Percentiles rank a stretch among this genome's conserved stretches.
Evolutionary conservation across 2,329 filamentous ascomycete species (phyloP).

Genomic region (Rutstroemia sp.): DNA sequence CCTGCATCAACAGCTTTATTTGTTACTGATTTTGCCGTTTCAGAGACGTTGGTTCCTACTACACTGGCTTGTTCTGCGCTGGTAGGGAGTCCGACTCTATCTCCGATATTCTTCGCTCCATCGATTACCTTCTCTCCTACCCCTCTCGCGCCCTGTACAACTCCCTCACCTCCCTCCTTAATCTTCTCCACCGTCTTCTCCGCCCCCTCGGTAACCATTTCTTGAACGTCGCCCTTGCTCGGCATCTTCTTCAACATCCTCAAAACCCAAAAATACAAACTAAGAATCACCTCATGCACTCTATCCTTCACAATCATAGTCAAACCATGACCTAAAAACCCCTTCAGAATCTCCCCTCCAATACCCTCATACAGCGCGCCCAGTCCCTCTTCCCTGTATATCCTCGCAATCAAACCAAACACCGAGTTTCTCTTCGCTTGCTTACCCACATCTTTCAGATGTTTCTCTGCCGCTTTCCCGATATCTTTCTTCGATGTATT

Average conservation of each 20-base stretch:
- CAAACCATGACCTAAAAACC: conserved; percentile 78
- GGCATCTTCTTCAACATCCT: conserved; percentile 38
- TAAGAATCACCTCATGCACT: conserved; percentile 65
- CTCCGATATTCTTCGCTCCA: not conserved
- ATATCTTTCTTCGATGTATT: conserved; percentile 22
- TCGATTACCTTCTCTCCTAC: not conserved
- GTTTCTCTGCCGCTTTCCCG: not conserved
- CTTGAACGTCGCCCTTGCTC: conserved; percentile 33
- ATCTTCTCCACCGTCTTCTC: conserved; percentile 13
- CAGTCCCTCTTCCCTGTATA: conserved; percentile 57
- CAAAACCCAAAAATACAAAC: conserved; percentile 61
- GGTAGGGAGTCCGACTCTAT: not conserved
- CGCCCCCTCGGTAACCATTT: conserved; percentile 13
- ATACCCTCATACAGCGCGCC: conserved; percentile 69
- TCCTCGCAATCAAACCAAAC: conserved; percentile 53
- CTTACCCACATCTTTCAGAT: conserved; percentile 15
- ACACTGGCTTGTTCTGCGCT: not conserved
- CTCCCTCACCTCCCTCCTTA: conserved; percentile 17
- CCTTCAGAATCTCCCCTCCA: conserved; percentile 68
- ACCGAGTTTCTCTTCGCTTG: conserved; percentile 41
- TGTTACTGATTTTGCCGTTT: not conserved
- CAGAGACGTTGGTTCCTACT: not conserved
- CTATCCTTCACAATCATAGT: conserved; percentile 82
- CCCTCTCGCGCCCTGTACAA: not conserved
- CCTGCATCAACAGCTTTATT: not conserved